These are phyloP conservation scores for Daldinia vernicosa DNA, from an alignment of 495 filamentous ascomycete genomes.

Conservation along the genomic window DNA sequence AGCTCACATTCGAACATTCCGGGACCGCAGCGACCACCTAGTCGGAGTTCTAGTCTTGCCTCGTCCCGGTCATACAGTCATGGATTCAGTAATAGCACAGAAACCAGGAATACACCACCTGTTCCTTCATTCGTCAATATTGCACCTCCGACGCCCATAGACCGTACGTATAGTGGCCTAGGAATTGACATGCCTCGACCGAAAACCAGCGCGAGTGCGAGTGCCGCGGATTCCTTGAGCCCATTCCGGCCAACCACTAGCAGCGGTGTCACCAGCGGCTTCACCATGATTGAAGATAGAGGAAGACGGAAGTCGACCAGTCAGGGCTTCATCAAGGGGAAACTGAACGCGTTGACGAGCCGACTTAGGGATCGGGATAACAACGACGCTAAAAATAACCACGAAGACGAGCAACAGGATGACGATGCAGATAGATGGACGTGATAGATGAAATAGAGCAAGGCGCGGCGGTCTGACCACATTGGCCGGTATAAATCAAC, in stretches of 20 bases:
- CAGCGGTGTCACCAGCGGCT: slow-evolving; percentile 7
- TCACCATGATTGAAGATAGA: slow-evolving; percentile 26
- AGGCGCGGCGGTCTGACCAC: background rate
- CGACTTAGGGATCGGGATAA: slow-evolving; percentile 51
- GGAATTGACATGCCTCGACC: slow-evolving; percentile 42
- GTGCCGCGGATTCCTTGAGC: slow-evolving; percentile 33
- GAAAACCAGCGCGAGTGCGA: slow-evolving; percentile 39
- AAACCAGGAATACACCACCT: slow-evolving; percentile 31
- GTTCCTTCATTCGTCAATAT: slow-evolving; percentile 52
- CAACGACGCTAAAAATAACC: slow-evolving; percentile 28
- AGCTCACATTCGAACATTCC: slow-evolving; percentile 53
- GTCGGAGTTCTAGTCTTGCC: slow-evolving; percentile 58
- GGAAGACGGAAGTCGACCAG: slow-evolving; percentile 39
- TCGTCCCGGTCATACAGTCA: slow-evolving; percentile 53
- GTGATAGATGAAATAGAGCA: background rate
- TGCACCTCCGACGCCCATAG: slow-evolving; percentile 52
- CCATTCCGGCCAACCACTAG: slow-evolving; percentile 32
- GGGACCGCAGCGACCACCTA: slow-evolving; percentile 49
- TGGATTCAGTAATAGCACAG: slow-evolving; percentile 11
- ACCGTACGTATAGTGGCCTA: slow-evolving; percentile 45
- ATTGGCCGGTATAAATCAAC: slow-evolving; percentile 1
- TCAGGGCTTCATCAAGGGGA: slow-evolving; percentile 51
- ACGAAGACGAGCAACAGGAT: slow-evolving; percentile 29
- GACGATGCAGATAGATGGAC: slow-evolving; percentile 30
- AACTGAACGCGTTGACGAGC: slow-evolving; percentile 50